Conservation (phyloP, 1,284 basidiomycete genomes). For the Megacollybia platyphylla region DNA sequence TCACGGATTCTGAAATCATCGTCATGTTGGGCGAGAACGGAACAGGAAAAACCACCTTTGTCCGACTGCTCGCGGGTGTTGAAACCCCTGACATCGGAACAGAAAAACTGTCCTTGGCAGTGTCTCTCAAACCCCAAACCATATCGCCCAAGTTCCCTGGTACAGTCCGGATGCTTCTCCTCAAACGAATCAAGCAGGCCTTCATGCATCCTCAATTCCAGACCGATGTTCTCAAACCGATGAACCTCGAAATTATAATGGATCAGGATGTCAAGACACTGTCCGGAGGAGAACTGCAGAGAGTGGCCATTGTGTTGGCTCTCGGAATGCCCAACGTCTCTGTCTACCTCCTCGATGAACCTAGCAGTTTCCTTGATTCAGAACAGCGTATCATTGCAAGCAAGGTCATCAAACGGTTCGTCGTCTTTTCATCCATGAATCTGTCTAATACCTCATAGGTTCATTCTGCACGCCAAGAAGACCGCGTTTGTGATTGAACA, state of each 20-base stretch:
- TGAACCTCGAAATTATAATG: constrained; percentile 86
- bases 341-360: constrained; percentile 85
- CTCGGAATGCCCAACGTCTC: constrained; percentile 74
- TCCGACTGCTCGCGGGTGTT: constrained; percentile 76
- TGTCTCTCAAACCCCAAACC: constrained; percentile 92
- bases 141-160: constrained; percentile 95
- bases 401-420: constrained; percentile 88
- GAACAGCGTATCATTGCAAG: constrained; percentile 96
- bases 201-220: constrained; percentile 98
- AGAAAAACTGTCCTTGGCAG: constrained; percentile 68
- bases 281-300: constrained; percentile 92
- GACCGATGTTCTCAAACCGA: constrained; percentile 91
- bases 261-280: constrained; percentile 95
- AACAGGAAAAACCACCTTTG: constrained; percentile 95
- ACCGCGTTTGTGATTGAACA: constrained; percentile 97
- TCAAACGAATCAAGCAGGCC: constrained; percentile 87
- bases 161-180: constrained; percentile 80
- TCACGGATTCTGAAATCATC: constrained; percentile 95
- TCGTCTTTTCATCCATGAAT: neutral
- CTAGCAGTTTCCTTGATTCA: constrained; percentile 86
- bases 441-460: constrained; percentile 28
- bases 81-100: constrained; percentile 76
- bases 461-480: constrained; percentile 89
- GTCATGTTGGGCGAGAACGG: constrained; percentile 98
- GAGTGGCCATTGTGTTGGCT: constrained; percentile 88